Percentiles rank a stretch among this genome's conserved stretches.
Evolutionary conservation across 2,329 filamentous ascomycete genomes (phyloP).

Genomic region (Trichoderma cornu-damae): DNA sequence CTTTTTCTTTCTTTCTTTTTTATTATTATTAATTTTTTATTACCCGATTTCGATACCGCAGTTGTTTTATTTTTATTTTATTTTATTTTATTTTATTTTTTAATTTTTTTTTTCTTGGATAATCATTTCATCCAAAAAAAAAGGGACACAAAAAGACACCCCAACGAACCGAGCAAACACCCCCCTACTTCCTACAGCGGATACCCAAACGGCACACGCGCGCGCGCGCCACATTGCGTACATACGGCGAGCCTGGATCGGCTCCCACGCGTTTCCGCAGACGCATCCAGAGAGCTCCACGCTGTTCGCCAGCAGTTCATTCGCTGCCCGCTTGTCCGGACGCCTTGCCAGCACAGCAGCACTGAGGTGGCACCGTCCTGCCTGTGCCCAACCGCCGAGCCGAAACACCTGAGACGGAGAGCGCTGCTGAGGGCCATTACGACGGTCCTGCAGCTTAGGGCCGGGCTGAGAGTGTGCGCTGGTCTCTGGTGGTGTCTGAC

Average conservation of each 20-base stretch:
- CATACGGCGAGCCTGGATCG: conserved; percentile 9
- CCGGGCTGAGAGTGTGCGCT: conserved; percentile 12
- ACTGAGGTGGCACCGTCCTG: conserved; percentile 16
- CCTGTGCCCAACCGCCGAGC: conserved; percentile 15
- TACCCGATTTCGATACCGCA: too few relatives aligned
- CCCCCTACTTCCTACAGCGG: conserved; percentile 3
- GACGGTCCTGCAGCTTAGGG: conserved; percentile 8
- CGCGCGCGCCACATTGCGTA: conserved; percentile 16
- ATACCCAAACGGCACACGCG: background rate
- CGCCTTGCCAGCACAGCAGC: conserved; percentile 15
- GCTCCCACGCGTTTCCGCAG: conserved; percentile 11
- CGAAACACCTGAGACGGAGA: conserved; percentile 3
- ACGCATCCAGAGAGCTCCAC: conserved; percentile 15
- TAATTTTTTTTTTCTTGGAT: background rate
- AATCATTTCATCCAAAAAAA: background rate
- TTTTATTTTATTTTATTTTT: too few relatives aligned
- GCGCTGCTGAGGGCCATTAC: background rate
- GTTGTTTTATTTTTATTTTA: too few relatives aligned
- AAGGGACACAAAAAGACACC: background rate
- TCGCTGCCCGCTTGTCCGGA: conserved; percentile 15
- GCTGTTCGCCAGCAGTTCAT: conserved; percentile 12
- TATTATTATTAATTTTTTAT: too few relatives aligned
- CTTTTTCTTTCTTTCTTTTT: too few relatives aligned
- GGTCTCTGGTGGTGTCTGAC: conserved; percentile 10
- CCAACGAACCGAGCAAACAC: too few relatives aligned